Percentiles rank a stretch among this genome's conserved stretches.
Evolutionary conservation across 2,329 filamentous ascomycete species (phyloP).

Genomic region (Venturia pyrina): DNA sequence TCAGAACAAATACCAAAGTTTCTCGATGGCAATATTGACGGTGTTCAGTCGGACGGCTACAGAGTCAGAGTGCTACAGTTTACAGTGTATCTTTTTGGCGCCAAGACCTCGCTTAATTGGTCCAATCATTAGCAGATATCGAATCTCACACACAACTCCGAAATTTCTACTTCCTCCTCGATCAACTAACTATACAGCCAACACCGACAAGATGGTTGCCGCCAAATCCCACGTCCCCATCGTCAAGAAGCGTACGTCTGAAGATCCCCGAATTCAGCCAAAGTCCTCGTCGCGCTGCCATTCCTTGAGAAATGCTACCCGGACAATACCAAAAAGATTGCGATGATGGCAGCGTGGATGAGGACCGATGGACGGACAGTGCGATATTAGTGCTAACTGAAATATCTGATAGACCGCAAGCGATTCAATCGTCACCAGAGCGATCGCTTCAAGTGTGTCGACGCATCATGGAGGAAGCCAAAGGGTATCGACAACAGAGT

Average conservation of each 20-base stretch:
- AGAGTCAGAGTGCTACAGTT: no score
- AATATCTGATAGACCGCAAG: constrained; percentile 60
- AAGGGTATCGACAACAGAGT: constrained; percentile 99
- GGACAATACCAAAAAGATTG: neutral
- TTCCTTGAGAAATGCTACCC: neutral
- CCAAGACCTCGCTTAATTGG: no score
- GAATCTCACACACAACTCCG: no score
- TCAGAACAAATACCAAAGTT: no score
- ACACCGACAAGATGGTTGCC: constrained; percentile 62
- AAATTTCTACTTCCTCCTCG: neutral
- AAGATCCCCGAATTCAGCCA: neutral
- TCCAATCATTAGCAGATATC: no score
- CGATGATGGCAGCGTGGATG: neutral
- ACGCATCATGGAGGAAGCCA: constrained; percentile 91
- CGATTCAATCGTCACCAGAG: constrained; percentile 95
- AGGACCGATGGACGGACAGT: neutral
- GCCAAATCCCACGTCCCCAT: constrained; percentile 99
- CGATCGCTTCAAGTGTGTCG: constrained; percentile 91
- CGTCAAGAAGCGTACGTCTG: constrained; percentile 97
- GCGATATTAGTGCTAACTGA: neutral
- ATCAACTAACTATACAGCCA: neutral
- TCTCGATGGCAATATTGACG: no score
- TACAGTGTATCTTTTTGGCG: no score
- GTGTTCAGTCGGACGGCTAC: no score
- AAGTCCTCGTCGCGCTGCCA: neutral